Evolutionary conservation across 768 basidiomycete species (phyloP), one percentile per base, ranked within the genome.

Genomic region (Phanerochaete carnosa): DNA sequence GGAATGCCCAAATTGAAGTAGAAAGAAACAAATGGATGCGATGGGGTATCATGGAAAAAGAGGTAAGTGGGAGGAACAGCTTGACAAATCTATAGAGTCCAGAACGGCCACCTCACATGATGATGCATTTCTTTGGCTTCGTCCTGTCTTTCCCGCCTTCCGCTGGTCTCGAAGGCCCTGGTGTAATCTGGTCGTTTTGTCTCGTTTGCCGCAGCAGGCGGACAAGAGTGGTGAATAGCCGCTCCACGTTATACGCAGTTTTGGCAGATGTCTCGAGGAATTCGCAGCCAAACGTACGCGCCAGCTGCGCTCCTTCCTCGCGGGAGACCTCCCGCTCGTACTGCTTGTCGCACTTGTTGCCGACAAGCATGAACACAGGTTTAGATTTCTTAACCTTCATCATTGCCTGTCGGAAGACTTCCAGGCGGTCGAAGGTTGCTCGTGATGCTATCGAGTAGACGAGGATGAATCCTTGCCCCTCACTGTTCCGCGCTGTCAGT

Each of bases 261-360:
- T 96, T 96, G 37, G 96, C 96, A n/a, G 89, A 92, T 32, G 96
- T 95, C 74, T 98, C 96, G 73, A 94, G 87, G 74, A 98, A 96
- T 61, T 92, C 91, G 78, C 94, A 97, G 54, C 92, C 92, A 64
- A 95, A 88, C 56, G 85, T 80, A 65, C 86, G 82, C 32, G 97
- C 96, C 56, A 96, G 77, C 9, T 84, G 83, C 19, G 83, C 80
- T 13, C 94, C 97, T 67, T 98, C 95, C 68, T 96, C 94, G 65
- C 85, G 86, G 49, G 92, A 90, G 11, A 98, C 95, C 70, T 96
- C 94, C 33, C 95, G 86, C 67, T 92, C 90, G 65, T 87, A 87
- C n/a, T 85, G 82, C 80, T 92, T 92, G 82, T 98, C 95, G 71
- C 86, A 88, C 76, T 98, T 97, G 80, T 98, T 98, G 67, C 95